Base-by-base conservation (phyloP, 2,329 filamentous ascomycete genomes). In the Lecanosticta acicola region DNA sequence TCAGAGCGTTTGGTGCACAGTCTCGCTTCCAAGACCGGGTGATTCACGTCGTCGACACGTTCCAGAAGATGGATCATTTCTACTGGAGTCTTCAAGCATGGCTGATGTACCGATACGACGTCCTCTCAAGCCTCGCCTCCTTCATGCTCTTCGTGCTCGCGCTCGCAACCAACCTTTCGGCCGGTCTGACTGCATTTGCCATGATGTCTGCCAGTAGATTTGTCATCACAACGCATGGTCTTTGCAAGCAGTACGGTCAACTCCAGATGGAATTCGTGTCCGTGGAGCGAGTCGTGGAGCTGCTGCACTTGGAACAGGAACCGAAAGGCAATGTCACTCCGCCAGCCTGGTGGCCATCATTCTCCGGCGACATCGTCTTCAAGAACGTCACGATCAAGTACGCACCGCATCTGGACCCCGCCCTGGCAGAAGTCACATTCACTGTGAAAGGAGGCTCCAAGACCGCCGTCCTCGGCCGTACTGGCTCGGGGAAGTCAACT, bases 51-150 rank as follows among this genome's bases (percentile, higher is more conserved):
- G 88, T 89, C 0, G 89, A 95, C 60, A 81, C 82, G 14, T 95
- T 95, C 62, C 90, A 95, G 64, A 88, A 88, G 62, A 93, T 94
- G 77, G 90, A 96, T 59, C 90, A 96, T 64, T 94, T 95, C 68
- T 95, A 94, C 69, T 95, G 89, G 71, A 86, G 83, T 48, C 74
- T 94, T 35, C 87, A 94, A 55, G 80, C 81, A 5, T 95, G 89
- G 89, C 74, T 95, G 2, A 82, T 83, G 63, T 88, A 85, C 59
- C 81, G 89, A 10, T 91, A 93, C 45, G 83, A 87, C 56, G 66
- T 73, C 7, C 68, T 90, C 4, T 87, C 87, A 0, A 85, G 84
- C 0, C 63, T 78, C 3, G 87, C 87, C 5, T 88, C 85, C 0
- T 85, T 91, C 48, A 68, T 80, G 0, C 70, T 95, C 41, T 87